Base-by-base conservation (phyloP, 352 stramenopile genomes). In the Phytopythium boreale region DNA sequence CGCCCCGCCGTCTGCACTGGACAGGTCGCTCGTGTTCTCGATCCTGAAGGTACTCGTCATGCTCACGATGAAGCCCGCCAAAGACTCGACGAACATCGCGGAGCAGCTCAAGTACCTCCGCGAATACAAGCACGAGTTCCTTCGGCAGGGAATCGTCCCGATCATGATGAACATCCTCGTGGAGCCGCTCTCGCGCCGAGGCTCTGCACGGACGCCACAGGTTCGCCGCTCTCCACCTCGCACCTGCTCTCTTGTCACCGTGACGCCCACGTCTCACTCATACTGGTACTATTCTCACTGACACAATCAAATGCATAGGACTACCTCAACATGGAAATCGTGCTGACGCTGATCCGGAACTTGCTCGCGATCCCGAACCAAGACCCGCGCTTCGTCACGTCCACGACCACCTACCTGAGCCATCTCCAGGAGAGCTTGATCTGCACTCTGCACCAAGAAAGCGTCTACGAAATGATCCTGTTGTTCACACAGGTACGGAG, bases 1-100 rank as follows among this genome's bases (percentile, higher is more conserved):
- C 49, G 26, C 24, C 20, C 44, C 44, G n/a, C n/a, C 8, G 26
- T 24, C 47, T 20, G 49, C 0, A 1, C 24, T n/a, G 15, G 57
- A 15, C 43, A 79, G 74, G 81, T 72, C 71, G 44, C 77, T 96
- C n/a, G 84, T 93, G 15, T 92, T 95, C 51, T 95, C 88, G 31
- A 91, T 96, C 62, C 71, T 95, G 20, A 96, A 96, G 64, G 87
- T 96, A 61, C 80, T 96, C 43, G 87, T 95, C 27, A 95, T 96
- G 88, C 76, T 96, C 41, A 96, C 88, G 2, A 96, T 93, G 86
- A 90, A 91, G 50, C 88, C 87, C 1, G 60, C 84, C 5, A 77
- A 76, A 26, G 85, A 95, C 50, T 95, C 87, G 37, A 89, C 76
- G 47, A 89, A 95, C 60, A 78, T 94, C 34, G 79, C 84, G 10